A percentile compares a stretch with the other conserved stretches of the same genome.
These are phyloP conservation scores for Geotrichum phurueaensis DNA, from an alignment of 1,139 yeast species.

Conservation along the genomic window DNA sequence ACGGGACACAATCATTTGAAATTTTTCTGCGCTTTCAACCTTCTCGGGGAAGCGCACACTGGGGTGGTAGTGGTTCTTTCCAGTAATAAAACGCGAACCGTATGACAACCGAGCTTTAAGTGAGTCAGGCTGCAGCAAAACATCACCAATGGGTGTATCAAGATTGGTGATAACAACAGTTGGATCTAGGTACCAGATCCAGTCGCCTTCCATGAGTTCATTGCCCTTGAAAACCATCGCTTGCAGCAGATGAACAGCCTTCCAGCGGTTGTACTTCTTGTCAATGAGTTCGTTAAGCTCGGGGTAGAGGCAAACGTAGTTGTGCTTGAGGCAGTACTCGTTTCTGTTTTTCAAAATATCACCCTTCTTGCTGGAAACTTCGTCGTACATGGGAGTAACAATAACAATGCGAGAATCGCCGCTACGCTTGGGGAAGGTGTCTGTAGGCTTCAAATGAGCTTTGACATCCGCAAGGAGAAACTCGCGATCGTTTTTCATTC, in stretches of 20 bases:
- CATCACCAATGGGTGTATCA: constrained; percentile 1
- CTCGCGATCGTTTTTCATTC: constrained; percentile 1
- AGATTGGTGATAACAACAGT: constrained; percentile 6
- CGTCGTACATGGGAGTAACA: constrained; percentile 3
- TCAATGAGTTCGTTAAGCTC: background rate
- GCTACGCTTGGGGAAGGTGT: background rate
- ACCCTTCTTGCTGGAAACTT: background rate
- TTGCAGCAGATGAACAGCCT: background rate
- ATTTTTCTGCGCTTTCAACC: background rate
- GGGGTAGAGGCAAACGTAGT: constrained; percentile 11
- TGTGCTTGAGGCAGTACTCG: constrained; percentile 6
- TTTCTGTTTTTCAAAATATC: constrained; percentile 8
- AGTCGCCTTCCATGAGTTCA: constrained; percentile 3
- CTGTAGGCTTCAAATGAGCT: background rate
- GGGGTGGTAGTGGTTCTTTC: constrained; percentile 9
- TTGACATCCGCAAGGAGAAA: constrained; percentile 4
- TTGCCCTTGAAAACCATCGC: background rate
- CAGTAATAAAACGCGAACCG: constrained; percentile 4
- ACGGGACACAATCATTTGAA: constrained; percentile 6
- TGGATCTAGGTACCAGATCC: constrained; percentile 10
- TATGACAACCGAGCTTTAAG: constrained; percentile 7
- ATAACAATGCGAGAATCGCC: background rate
- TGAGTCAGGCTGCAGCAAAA: constrained; percentile 5
- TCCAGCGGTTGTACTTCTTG: background rate
- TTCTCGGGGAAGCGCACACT: constrained; percentile 5